Conservation (phyloP, 208 protist genomes). For the Leptomonas pyrrhocoris region DNA sequence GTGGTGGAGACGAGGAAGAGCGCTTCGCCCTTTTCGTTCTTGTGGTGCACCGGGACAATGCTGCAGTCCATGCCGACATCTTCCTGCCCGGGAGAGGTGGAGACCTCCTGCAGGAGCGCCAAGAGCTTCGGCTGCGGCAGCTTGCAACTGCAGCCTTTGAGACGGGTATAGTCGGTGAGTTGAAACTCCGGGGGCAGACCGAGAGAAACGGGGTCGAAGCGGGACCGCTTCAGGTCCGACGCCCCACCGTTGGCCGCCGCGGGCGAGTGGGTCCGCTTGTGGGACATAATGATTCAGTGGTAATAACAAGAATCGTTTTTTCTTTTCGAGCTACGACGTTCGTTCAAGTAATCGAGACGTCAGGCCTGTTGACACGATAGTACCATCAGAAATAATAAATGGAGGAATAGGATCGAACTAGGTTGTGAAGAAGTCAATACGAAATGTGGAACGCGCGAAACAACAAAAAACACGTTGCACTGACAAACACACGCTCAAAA, state of each 20-base stretch:
- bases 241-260: conserved; percentile 21
- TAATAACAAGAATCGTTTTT: not conserved
- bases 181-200: conserved; percentile 85
- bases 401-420: not conserved
- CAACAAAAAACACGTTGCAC: not conserved
- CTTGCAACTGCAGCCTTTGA: conserved; percentile 95
- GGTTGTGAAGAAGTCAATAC: not conserved
- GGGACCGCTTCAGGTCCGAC: conserved; percentile 33
- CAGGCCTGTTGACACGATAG: not conserved
- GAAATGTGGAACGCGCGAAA: not conserved
- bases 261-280: conserved; percentile 19
- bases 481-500: too few species aligned
- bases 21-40: conserved; percentile 38
- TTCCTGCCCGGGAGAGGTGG: conserved; percentile 64
- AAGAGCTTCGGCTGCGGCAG: conserved; percentile 92
- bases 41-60: conserved; percentile 85
- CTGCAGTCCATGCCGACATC: conserved; percentile 93
- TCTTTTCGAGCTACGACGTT: not conserved
- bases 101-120: conserved; percentile 77
- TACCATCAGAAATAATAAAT: not conserved
- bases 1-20: conserved; percentile 95
- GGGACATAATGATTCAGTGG: conserved; percentile 13
- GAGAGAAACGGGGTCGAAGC: conserved; percentile 76
- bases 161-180: conserved; percentile 88
- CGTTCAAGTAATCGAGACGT: not conserved